Evolutionary conservation across 1,284 basidiomycete species (phyloP), one percentile per base, ranked within the genome.

Genomic region (Fomitiporia mediterranea): DNA sequence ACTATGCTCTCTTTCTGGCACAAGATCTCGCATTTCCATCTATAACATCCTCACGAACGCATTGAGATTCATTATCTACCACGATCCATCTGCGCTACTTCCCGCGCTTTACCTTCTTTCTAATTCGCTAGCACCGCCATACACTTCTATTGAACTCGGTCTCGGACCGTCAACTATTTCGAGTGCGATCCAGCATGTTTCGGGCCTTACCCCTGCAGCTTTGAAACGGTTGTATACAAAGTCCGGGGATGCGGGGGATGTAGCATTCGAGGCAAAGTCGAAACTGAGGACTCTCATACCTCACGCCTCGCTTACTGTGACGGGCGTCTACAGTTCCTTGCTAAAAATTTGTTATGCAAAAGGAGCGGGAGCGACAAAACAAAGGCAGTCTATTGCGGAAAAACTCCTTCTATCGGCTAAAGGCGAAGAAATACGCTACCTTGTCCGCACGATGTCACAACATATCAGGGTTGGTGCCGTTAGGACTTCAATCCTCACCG

Each of bases 381-480:
- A 82, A 59, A 95, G 94, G 68, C 86, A 89, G 48, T 81, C 83
- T 42, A 78, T 91, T 27, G 87, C 94, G 2, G 86, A 93, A 63
- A 87, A 84, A 65, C 77, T 97, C 35, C 79, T 97, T 25, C 83
- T 97, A 2, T 81, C 91, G 5, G 86, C 91, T 0, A 82, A 80
- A 55, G 94, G 93, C 9, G 94, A 97, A 68, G 93, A 98, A 71
- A 80, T 82, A 19, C 80, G 94, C 28, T 98, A 86, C 64, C 74
- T 97, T 17, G 88, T 90, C 30, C 80, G 94, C 39, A 94, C 85
- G 2, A 76, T 97, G 34, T 82, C 82, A 37, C 84, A 86, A 62
- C 91, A 96, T 69, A 74, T 97, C 39, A 82, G 94, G 25, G 90
- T 92, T 27, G 92, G 92, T 7, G 94, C 94, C 1, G 92, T 96